phyloP scores from a whole-genome alignment of 164 flowering plant species.

The Tetracentron sinense region DNA sequence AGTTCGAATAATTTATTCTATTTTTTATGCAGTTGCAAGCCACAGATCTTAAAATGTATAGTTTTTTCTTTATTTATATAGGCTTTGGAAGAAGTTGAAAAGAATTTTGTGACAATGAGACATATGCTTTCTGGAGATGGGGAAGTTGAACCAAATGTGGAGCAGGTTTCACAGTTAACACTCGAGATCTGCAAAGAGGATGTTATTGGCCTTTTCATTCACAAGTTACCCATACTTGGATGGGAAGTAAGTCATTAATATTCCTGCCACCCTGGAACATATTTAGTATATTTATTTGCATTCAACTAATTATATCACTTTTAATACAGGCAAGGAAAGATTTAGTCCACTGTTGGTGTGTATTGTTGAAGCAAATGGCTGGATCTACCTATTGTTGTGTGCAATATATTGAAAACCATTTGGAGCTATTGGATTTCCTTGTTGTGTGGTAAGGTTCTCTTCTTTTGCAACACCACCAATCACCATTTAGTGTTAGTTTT shows the following conservation, averaged over 20 bases:
- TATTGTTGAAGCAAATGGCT: slow-evolving; percentile 75
- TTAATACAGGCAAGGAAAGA: slow-evolving; percentile 81
- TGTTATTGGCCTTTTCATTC: slow-evolving; percentile 70
- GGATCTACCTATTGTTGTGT: slow-evolving; percentile 71
- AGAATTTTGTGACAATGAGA: slow-evolving; percentile 71
- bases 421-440: slow-evolving; percentile 84
- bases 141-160: slow-evolving; percentile 71
- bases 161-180: slow-evolving; percentile 65
- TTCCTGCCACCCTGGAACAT: neutral
- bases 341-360: slow-evolving; percentile 85
- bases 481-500: neutral
- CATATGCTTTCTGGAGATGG: slow-evolving; percentile 88
- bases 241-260: slow-evolving; percentile 77
- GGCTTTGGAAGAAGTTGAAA: slow-evolving; percentile 96
- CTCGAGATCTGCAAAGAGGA: slow-evolving; percentile 81
- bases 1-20: neutral
- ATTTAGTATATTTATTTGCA: neutral
- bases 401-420: slow-evolving; percentile 75
- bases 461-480: neutral
- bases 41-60: neutral
- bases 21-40: neutral
- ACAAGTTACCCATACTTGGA: slow-evolving; percentile 70
- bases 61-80: slow-evolving; percentile 17
- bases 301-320: slow-evolving; percentile 9
- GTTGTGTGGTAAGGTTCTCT: slow-evolving; percentile 66